Evolutionary conservation across 768 basidiomycete genomes (phyloP), one percentile per base, ranked within the genome.

Genomic region (Boletus vermiculosoides): DNA sequence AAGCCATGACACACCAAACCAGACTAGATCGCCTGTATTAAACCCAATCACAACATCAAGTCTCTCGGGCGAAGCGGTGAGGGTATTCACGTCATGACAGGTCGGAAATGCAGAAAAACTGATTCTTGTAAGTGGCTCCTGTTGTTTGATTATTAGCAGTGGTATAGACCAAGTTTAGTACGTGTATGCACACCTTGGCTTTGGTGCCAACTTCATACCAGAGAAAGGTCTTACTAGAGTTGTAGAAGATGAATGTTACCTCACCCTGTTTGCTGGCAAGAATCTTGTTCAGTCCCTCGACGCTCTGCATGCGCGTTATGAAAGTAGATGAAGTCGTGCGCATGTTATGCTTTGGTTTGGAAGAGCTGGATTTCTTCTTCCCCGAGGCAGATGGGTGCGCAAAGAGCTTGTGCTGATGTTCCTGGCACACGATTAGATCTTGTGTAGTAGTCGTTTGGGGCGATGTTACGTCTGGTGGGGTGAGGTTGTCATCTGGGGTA

Each of bases 31-130:
- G n/a, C 97, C 97, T 0, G 94, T 91, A 59, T 78, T 81, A 69
- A 97, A 98, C 6, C 96, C 97, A 64, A 98, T 88, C 56, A 98
- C 82, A 7, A 97, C 78, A 65, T 98, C 95, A 34, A 98, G 73
- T 44, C 85, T 83, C 41, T 93, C 87, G 12, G 87, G 75, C 4
- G 85, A 87, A 8, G 90, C 85, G 2, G 95, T 97, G 2, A 82
- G 71, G 6, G 78, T 71, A 63, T 97, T 96, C 31, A 96, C 85
- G 65, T 93, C 88, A 70, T 96, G 92, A 68, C 94, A 95, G 1
- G 95, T 97, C 5, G 93, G 94, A 63, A 88, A 82, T 15, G 87
- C 84, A 45, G 90, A 85, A 74, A 98, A 98, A 20, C 86, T 87
- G 53, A 98, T 85, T 55, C 88, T 81, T 40, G 88, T 83, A 28